These are phyloP conservation scores for Taphrina flavorubra DNA, from an alignment of 1,139 yeast species.

Conservation along the genomic window DNA sequence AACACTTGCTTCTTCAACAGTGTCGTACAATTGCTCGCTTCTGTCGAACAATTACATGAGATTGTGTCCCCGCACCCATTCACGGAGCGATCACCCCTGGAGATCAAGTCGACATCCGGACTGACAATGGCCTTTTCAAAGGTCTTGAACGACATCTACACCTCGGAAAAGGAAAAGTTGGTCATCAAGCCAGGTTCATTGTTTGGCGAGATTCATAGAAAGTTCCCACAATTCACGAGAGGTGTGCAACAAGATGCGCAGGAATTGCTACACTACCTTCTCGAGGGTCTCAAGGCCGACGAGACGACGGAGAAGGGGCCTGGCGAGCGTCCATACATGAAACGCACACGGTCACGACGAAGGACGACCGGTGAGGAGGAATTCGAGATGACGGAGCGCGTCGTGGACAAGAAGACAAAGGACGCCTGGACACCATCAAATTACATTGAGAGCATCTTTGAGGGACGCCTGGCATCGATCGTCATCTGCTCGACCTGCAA, in stretches of 20 bases:
- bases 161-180: constrained; percentile 29
- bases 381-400: constrained; percentile 35
- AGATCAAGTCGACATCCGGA: constrained; percentile 28
- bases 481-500: constrained; percentile 43
- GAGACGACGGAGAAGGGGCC: constrained; percentile 18
- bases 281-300: constrained; percentile 42
- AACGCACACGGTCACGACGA: constrained; percentile 25
- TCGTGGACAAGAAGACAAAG: background rate
- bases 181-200: constrained; percentile 38
- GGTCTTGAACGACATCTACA: constrained; percentile 40
- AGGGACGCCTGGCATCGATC: constrained; percentile 43
- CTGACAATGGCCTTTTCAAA: constrained; percentile 39
- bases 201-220: constrained; percentile 37
- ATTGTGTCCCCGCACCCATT: constrained; percentile 38
- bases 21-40: constrained; percentile 42
- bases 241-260: constrained; percentile 44
- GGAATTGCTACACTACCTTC: constrained; percentile 41
- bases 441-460: constrained; percentile 41
- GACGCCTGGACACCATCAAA: constrained; percentile 30
- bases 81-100: constrained; percentile 23
- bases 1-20: constrained; percentile 45
- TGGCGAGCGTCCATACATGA: constrained; percentile 18
- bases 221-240: constrained; percentile 39
- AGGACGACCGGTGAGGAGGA: constrained; percentile 32
- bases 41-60: constrained; percentile 41